These are phyloP conservation scores for Aplosporella prunicola DNA, from an alignment of 2,329 filamentous ascomycete species.

Conservation along the genomic window DNA sequence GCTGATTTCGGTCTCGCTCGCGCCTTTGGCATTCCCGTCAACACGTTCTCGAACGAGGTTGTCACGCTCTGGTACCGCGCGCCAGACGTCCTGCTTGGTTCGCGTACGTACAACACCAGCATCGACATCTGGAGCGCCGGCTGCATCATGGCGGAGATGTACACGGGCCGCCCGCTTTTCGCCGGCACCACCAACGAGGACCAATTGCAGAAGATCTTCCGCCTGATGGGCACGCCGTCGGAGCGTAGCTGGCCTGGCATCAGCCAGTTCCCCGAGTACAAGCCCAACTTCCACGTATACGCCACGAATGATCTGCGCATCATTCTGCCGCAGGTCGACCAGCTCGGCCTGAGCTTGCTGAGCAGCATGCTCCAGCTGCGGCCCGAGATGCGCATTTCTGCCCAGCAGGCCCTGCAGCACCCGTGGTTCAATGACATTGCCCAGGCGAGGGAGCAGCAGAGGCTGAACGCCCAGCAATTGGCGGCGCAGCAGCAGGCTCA, in stretches of 20 bases:
- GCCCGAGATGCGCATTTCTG: constrained; percentile 84
- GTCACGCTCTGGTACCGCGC: constrained; percentile 97
- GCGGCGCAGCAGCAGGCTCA: constrained; percentile 27
- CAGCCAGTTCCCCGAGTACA: constrained; percentile 94
- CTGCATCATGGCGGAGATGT: constrained; percentile 99
- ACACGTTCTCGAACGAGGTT: constrained; percentile 96
- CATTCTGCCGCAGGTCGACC: constrained; percentile 85
- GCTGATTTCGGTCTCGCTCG: constrained; percentile 91
- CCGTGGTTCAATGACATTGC: constrained; percentile 77
- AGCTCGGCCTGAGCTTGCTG: constrained; percentile 75
- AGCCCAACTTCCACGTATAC: constrained; percentile 87
- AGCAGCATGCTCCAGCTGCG: constrained; percentile 85
- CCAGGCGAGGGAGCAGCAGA: constrained; percentile 21
- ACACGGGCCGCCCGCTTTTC: constrained; percentile 88
- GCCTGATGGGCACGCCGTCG: constrained; percentile 94
- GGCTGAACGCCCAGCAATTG: constrained; percentile 23
- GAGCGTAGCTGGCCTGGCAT: constrained; percentile 95
- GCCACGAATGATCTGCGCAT: constrained; percentile 80
- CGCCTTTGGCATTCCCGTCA: constrained; percentile 93
- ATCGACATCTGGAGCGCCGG: constrained; percentile 99
- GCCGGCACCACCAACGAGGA: constrained; percentile 98
- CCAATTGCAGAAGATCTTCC: constrained; percentile 92
- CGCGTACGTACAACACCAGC: constrained; percentile 96
- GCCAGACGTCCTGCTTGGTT: constrained; percentile 87
- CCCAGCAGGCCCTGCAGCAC: constrained; percentile 76